These are phyloP conservation scores for Obba rivulosa DNA, from an alignment of 768 basidiomycete genomes.

Conservation along the genomic window DNA sequence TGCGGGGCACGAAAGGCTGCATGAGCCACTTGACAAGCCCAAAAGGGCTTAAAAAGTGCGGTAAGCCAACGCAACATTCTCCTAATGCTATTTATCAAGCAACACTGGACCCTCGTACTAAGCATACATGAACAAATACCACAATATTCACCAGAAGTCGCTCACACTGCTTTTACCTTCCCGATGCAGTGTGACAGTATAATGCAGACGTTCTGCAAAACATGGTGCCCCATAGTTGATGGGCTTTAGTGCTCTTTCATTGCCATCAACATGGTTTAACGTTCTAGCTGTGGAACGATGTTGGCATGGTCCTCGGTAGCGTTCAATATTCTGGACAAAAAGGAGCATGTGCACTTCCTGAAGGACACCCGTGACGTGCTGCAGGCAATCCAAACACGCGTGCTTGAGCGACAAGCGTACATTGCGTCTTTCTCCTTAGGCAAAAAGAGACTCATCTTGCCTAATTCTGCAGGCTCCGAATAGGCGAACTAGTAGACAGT, in stretches of 20 bases:
- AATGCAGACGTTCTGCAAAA: slow-evolving; percentile 55
- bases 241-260: slow-evolving; percentile 10
- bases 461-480: slow-evolving; percentile 55
- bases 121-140: slow-evolving; percentile 36
- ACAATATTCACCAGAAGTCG: slow-evolving; percentile 50
- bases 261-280: too few relatives aligned
- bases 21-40: too few relatives aligned
- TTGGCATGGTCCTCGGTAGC: slow-evolving; percentile 43
- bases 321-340: slow-evolving; percentile 69
- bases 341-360: slow-evolving; percentile 76
- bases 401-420: slow-evolving; percentile 52
- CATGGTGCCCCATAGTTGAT: slow-evolving; percentile 75
- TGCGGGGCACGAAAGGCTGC: too few relatives aligned
- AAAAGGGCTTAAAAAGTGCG: too few relatives aligned
- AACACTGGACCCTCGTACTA: too few relatives aligned
- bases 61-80: too few relatives aligned
- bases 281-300: too few relatives aligned
- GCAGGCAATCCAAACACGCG: slow-evolving; percentile 61
- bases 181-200: background rate
- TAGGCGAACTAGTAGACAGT: slow-evolving; percentile 79
- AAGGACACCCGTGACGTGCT: slow-evolving; percentile 77
- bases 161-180: slow-evolving; percentile 22
- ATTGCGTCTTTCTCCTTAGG: background rate
- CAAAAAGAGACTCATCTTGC: too few relatives aligned
- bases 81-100: too few relatives aligned